Conservation (phyloP, 257 asterid species). For the Solanum chmielewskii region DNA sequence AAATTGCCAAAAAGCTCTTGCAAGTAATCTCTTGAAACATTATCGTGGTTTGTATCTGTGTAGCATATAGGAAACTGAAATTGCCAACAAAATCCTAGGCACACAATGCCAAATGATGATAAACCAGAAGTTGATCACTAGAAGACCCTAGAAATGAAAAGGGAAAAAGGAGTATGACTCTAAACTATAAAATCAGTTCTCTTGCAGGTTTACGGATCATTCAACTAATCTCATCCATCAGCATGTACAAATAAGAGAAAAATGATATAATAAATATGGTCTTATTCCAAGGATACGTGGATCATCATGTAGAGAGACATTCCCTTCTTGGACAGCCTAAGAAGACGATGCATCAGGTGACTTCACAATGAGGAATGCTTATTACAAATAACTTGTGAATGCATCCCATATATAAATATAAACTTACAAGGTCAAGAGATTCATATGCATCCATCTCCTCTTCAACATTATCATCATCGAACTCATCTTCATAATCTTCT, state of each 20-base stretch:
- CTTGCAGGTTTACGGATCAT: not conserved
- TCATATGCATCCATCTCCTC: constrained; percentile 54
- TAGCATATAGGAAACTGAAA: constrained; percentile 26
- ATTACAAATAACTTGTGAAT: not conserved
- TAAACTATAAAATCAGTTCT: not conserved
- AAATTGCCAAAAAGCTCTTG: constrained; percentile 86
- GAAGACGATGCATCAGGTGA: not conserved
- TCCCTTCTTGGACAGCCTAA: constrained; percentile 44
- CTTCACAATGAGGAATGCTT: not conserved
- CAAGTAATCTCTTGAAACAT: constrained; percentile 56
- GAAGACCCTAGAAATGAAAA: not conserved
- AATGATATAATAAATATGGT: not conserved
- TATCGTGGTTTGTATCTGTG: constrained; percentile 49
- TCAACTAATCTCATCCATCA: not conserved
- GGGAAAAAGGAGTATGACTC: not conserved
- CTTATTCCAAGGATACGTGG: constrained; percentile 56
- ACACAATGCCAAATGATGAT: not conserved
- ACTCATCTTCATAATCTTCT: constrained; percentile 1
- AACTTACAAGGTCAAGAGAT: constrained; percentile 35
- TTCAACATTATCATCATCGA: constrained; percentile 55
- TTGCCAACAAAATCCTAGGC: not conserved
- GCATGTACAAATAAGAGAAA: not conserved
- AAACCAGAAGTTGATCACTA: not conserved
- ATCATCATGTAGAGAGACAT: constrained; percentile 23
- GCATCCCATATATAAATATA: not conserved